Conservation (phyloP, 2,329 filamentous ascomycete species). For the Neopestalotiopsis sp. region DNA sequence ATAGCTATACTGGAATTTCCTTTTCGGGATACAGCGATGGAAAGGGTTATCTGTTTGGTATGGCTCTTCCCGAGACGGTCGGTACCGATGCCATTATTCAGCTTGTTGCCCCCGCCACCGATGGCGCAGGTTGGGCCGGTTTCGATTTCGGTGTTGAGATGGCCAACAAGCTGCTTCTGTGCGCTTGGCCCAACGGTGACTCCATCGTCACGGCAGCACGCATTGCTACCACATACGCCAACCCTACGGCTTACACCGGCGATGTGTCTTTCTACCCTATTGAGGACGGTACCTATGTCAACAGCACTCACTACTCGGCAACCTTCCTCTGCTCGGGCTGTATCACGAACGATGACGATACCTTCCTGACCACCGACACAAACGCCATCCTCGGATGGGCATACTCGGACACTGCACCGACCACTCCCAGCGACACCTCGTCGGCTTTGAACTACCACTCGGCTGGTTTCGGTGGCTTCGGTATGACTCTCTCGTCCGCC, state of each 20-base stretch:
- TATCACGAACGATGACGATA: slow-evolving; percentile 40
- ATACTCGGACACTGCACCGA: slow-evolving; percentile 39
- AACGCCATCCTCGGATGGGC: slow-evolving; percentile 45
- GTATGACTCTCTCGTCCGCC: slow-evolving; percentile 36
- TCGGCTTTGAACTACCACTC: slow-evolving; percentile 45
- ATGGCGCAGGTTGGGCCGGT: slow-evolving; percentile 54
- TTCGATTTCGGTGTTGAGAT: slow-evolving; percentile 53
- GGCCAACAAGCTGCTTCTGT: slow-evolving; percentile 52
- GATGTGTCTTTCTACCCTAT: slow-evolving; percentile 50
- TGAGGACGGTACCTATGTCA: slow-evolving; percentile 56
- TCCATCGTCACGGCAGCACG: slow-evolving; percentile 41
- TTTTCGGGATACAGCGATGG: slow-evolving; percentile 44
- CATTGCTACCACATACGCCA: slow-evolving; percentile 47
- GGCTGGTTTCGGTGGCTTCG: slow-evolving; percentile 44
- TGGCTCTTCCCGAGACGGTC: slow-evolving; percentile 55
- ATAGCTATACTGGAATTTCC: slow-evolving; percentile 51
- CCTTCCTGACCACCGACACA: slow-evolving; percentile 32
- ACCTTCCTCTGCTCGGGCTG: slow-evolving; percentile 59
- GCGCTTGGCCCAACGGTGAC: slow-evolving; percentile 54
- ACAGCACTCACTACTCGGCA: slow-evolving; percentile 57
- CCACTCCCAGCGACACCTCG: slow-evolving; percentile 36
- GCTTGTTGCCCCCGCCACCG: slow-evolving; percentile 48
- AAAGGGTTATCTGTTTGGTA: slow-evolving; percentile 51
- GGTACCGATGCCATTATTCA: slow-evolving; percentile 60
- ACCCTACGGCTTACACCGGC: slow-evolving; percentile 50